Percentiles rank a stretch among this genome's conserved stretches.
These are phyloP conservation scores for Phaseolus lunatus DNA, from an alignment of 306 rosid genomes.

Conservation along the genomic window DNA sequence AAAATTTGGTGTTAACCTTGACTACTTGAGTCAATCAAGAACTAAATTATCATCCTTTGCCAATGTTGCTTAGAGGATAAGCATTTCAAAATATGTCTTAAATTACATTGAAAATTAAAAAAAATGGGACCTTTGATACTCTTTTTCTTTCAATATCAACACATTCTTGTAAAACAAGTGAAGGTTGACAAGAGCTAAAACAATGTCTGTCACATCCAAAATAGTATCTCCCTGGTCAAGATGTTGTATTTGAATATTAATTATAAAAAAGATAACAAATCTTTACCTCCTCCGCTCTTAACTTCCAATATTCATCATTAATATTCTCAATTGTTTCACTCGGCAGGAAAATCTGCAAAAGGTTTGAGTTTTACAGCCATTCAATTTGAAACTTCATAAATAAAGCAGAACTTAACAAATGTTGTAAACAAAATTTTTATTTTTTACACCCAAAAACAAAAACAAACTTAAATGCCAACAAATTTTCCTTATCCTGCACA, in stretches of 20 bases:
- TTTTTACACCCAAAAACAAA: background rate
- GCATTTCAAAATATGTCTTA: background rate
- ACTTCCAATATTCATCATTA: background rate
- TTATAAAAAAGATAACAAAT: constrained; percentile 1
- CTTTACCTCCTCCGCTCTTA: constrained; percentile 10
- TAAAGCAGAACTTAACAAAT: background rate
- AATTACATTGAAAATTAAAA: background rate
- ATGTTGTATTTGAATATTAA: background rate
- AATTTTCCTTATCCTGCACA: constrained; percentile 11
- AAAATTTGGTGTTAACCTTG: background rate
- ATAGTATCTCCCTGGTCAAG: background rate
- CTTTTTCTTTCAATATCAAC: too few species aligned
- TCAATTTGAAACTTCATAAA: background rate
- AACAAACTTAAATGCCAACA: background rate
- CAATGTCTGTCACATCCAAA: background rate
- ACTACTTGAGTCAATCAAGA: background rate
- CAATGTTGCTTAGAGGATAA: background rate
- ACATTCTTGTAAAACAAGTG: background rate
- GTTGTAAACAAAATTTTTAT: background rate
- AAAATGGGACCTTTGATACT: background rate
- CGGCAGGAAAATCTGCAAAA: background rate
- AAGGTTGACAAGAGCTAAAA: background rate
- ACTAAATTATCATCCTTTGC: background rate
- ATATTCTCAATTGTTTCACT: constrained; percentile 8
- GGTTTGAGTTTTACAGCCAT: background rate